Evolutionary conservation across 495 filamentous ascomycete species (phyloP), one percentile per base, ranked within the genome.

Genomic region (Haplographium delicatum): DNA sequence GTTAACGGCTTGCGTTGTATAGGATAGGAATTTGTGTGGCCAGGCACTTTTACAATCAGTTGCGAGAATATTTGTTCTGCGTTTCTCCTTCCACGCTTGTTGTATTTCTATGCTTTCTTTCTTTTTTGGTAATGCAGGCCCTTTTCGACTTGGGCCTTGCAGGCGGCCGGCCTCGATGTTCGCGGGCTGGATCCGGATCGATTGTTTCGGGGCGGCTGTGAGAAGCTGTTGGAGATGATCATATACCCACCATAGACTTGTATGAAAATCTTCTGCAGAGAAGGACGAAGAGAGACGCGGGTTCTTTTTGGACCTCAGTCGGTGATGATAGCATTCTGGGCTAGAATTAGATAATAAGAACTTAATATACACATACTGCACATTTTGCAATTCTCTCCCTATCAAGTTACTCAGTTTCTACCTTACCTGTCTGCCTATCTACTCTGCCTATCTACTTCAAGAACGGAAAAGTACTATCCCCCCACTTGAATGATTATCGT

Each of bases 251-350:
- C 25, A 50, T 48, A 53, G 34, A 27, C 41, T n/a, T 58, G 45
- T 53, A 58, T 35, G 55, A 51, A 45, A 28, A 52, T 56, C 49
- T 51, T 58, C 55, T 58, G 44, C 50, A 53, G 55, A 58, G 50
- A 53, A 55, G 52, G 41, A 50, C 8, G 45, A 50, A 28, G 28
- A 27, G 13, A 51, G 30, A 40, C 24, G n/a, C 18, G n/a, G 8
- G n/a, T 39, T 48, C 13, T 31, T 9, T 24, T 22, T 35, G 18
- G 11, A 39, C 23, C 46, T 27, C 33, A 48, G 26, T 38, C 7
- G 27, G 34, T 23, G 34, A 38, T 39, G 22, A 39, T 7, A 39
- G 35, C 35, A 19, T 39, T 39, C 34, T 48, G 46, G 23, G 34
- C 33, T 13, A 27, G 44, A 27, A 27, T 27, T 48, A 38, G 46